Evolutionary conservation across 768 basidiomycete species (phyloP).

Genomic region (Cystobasidium tubakii): DNA sequence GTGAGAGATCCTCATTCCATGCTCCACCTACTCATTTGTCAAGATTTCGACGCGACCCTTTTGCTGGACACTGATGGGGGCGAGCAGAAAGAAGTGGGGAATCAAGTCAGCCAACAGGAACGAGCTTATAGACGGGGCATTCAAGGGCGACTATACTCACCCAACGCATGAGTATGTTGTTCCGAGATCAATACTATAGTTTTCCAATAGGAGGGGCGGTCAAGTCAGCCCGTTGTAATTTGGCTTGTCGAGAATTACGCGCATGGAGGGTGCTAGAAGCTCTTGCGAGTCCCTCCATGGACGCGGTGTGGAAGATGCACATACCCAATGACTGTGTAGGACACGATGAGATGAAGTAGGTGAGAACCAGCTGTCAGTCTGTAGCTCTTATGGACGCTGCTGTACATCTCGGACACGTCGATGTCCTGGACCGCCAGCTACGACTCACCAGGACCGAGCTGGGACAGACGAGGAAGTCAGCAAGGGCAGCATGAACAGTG

Average conservation of each 20-base stretch:
- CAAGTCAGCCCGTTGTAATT: background rate
- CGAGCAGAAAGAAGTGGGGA: slow-evolving; percentile 2
- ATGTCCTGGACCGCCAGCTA: background rate
- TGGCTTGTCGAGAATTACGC: background rate
- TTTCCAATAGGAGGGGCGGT: background rate
- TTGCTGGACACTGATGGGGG: slow-evolving; percentile 79
- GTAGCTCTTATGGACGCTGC: no score
- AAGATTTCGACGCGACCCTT: slow-evolving; percentile 68
- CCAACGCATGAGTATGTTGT: slow-evolving; percentile 89
- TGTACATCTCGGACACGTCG: background rate
- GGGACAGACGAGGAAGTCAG: background rate
- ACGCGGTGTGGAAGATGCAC: background rate
- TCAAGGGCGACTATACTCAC: slow-evolving; percentile 59
- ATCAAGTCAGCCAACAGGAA: background rate
- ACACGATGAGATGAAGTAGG: background rate
- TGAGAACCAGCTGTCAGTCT: no score
- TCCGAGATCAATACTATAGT: slow-evolving; percentile 44
- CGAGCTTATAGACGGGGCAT: background rate
- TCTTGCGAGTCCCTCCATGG: background rate
- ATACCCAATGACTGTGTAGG: slow-evolving; percentile 31
- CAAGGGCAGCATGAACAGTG: background rate
- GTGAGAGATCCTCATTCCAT: no score
- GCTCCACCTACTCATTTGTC: slow-evolving; percentile 26
- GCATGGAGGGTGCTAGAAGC: slow-evolving; percentile 4
- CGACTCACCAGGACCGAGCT: slow-evolving; percentile 31